Percentiles rank a stretch among this genome's conserved stretches.
These are phyloP conservation scores for Pinus taeda DNA, from an alignment of 75 land plant genomes.

Conservation along the genomic window DNA sequence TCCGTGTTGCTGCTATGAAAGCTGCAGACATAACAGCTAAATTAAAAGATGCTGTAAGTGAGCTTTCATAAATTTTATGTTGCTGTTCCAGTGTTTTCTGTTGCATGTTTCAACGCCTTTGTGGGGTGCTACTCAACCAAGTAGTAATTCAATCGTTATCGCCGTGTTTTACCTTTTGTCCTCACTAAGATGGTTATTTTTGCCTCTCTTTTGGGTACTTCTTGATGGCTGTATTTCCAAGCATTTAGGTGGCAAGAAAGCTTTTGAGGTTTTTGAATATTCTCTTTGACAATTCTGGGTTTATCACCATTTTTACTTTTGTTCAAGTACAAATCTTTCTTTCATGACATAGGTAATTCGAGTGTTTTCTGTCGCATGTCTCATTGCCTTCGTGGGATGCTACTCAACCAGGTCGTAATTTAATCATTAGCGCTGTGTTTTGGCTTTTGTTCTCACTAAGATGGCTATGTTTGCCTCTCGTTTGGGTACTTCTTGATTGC, in stretches of 20 bases:
- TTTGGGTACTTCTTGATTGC: neutral
- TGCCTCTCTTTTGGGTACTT: neutral
- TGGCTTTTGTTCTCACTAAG: neutral
- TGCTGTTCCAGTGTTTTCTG: neutral
- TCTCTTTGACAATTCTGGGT: neutral
- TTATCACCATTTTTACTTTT: neutral
- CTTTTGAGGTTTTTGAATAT: neutral
- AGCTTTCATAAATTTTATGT: neutral
- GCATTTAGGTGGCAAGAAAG: too few relatives aligned
- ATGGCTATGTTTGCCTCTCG: neutral
- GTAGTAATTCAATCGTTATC: neutral
- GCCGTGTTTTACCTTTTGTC: neutral
- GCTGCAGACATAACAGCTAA: slow-evolving; percentile 70
- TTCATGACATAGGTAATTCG: too few relatives aligned
- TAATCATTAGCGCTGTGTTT: neutral
- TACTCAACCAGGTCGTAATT: neutral
- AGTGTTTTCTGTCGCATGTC: neutral
- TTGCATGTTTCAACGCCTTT: neutral
- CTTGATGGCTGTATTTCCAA: slow-evolving; percentile 7
- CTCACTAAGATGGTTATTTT: neutral
- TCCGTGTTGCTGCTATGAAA: slow-evolving; percentile 79
- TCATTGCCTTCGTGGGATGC: neutral
- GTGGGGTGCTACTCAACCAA: neutral
- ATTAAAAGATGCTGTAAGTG: slow-evolving; percentile 74
- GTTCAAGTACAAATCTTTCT: neutral